These are phyloP conservation scores for Gaeumannomyces tritici DNA, from an alignment of 2,329 filamentous ascomycete genomes.

Conservation along the genomic window DNA sequence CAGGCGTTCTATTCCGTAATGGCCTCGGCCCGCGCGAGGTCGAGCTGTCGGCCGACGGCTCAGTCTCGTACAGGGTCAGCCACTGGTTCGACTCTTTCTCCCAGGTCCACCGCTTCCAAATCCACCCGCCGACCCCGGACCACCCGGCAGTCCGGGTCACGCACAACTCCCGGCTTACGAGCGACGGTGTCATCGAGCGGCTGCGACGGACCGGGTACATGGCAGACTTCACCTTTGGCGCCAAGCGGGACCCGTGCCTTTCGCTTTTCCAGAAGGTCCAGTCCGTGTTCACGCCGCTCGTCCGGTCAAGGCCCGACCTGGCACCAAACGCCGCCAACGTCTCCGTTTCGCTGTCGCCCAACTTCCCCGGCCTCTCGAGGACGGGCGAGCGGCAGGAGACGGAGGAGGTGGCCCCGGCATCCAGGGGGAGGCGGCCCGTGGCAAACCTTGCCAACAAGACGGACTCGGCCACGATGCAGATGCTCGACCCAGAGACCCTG, in stretches of 20 bases:
- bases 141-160: conserved; percentile 4
- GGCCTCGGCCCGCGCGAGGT: conserved; percentile 5
- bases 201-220: conserved; percentile 81
- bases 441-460: conserved; percentile 5
- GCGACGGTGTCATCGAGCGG: conserved; percentile 63
- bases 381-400: background rate
- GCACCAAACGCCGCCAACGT: conserved; percentile 1
- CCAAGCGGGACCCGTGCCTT: conserved; percentile 5
- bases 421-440: background rate
- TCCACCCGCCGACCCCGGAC: conserved; percentile 3
- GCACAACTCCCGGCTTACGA: conserved; percentile 6
- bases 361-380: conserved; percentile 5
- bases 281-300: conserved; percentile 1
- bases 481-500: conserved; percentile 5
- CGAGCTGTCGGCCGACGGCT: background rate
- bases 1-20: conserved; percentile 7
- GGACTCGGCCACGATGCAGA: conserved; percentile 4
- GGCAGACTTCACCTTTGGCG: conserved; percentile 23
- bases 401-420: background rate
- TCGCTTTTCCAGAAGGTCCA: conserved; percentile 6
- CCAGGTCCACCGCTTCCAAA: conserved; percentile 7
- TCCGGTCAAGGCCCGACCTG: background rate
- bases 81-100: conserved; percentile 6
- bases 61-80: conserved; percentile 1
- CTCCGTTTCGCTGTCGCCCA: conserved; percentile 1